Evolutionary conservation across 2,329 filamentous ascomycete species (phyloP).

Genomic region (Cryphonectria radicalis): DNA sequence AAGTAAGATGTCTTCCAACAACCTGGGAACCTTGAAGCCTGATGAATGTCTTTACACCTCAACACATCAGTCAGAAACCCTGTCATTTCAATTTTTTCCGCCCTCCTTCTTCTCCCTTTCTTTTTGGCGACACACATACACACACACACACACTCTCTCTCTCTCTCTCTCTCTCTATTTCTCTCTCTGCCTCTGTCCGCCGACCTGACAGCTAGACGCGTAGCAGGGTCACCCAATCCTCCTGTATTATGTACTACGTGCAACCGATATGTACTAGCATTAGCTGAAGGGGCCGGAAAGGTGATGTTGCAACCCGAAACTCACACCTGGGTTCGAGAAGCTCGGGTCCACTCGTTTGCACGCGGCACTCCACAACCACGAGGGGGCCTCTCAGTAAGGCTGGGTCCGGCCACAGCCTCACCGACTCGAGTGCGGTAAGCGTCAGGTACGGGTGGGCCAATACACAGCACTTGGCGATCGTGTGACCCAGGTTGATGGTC

Average conservation of each 20-base stretch:
- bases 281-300: neutral
- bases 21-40: neutral
- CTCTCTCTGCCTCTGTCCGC: neutral
- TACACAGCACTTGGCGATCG: slow-evolving; percentile 15
- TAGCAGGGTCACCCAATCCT: neutral
- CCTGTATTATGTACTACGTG: neutral
- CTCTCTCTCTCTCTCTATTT: neutral
- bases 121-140: no score
- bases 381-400: slow-evolving; percentile 14
- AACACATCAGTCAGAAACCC: neutral
- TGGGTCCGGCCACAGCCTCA: slow-evolving; percentile 17
- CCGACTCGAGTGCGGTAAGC: slow-evolving; percentile 18
- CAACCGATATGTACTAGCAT: neutral
- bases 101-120: no score
- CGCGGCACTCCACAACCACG: slow-evolving; percentile 17
- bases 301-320: slow-evolving; percentile 15
- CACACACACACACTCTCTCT: neutral
- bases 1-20: neutral
- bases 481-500: slow-evolving; percentile 20
- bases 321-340: slow-evolving; percentile 4
- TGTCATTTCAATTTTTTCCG: neutral
- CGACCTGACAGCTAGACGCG: neutral
- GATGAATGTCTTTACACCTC: neutral
- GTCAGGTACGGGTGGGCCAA: slow-evolving; percentile 19
- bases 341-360: slow-evolving; percentile 4